phyloP scores from a whole-genome alignment of 805 yeast species.

The Pichia occidentalis region DNA sequence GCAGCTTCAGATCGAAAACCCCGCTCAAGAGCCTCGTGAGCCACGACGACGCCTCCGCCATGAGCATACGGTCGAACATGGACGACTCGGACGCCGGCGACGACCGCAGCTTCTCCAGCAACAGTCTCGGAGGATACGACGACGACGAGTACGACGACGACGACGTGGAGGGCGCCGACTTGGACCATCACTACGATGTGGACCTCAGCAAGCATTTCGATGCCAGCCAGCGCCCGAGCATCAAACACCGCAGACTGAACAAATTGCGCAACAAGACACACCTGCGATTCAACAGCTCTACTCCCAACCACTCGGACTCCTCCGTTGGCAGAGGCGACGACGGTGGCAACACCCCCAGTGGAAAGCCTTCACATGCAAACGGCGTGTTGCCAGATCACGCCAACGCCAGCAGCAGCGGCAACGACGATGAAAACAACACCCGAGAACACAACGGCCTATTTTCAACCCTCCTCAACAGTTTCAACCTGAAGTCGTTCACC shows the following conservation, averaged over 20 bases:
- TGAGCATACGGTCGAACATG: constrained; percentile 2
- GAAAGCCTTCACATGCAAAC: no score
- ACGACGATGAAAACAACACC: not conserved
- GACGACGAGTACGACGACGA: not conserved
- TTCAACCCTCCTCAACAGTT: constrained; percentile 24
- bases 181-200: not conserved
- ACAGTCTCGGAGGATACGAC: not conserved
- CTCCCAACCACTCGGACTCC: constrained; percentile 7
- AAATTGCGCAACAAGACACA: not conserved
- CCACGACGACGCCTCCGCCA: no score
- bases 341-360: not conserved
- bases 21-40: no score
- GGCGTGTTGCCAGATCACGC: no score
- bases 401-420: no score
- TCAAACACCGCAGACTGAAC: no score
- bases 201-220: not conserved
- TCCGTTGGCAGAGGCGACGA: constrained; percentile 1
- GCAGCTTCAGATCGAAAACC: no score
- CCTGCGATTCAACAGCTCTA: constrained; percentile 5
- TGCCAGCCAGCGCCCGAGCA: not conserved
- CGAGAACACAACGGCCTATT: constrained; percentile 19
- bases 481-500: constrained; percentile 23
- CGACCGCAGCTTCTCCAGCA: not conserved
- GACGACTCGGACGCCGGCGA: not conserved
- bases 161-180: constrained; percentile 3